Evolutionary conservation across 805 yeast species (phyloP).

Genomic region (Wickerhamomyces rabaulensis): DNA sequence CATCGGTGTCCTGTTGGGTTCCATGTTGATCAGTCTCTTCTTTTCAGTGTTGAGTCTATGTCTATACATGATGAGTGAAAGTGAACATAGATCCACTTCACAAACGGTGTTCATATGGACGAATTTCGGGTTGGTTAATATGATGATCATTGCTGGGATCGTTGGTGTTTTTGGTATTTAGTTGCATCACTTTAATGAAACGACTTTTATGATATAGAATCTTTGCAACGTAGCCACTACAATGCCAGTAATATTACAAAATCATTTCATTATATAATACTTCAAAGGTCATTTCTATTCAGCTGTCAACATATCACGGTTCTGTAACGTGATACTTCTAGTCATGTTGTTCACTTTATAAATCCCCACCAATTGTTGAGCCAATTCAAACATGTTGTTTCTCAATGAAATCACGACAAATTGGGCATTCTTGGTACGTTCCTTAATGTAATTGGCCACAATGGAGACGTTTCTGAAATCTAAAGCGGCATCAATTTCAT

Average conservation of each 20-base stretch:
- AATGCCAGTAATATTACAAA: background rate
- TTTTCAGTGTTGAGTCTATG: slow-evolving; percentile 40
- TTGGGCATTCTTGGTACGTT: slow-evolving; percentile 93
- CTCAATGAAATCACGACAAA: slow-evolving; percentile 92
- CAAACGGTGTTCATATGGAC: slow-evolving; percentile 40
- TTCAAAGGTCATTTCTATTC: background rate
- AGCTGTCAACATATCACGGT: slow-evolving; percentile 40
- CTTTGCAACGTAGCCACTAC: background rate
- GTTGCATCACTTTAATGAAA: background rate
- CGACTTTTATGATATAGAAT: background rate
- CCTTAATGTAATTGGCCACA: slow-evolving; percentile 95
- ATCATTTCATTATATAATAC: too few relatives aligned
- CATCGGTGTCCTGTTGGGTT: slow-evolving; percentile 31
- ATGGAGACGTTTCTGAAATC: slow-evolving; percentile 96
- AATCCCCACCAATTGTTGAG: slow-evolving; percentile 91
- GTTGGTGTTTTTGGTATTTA: slow-evolving; percentile 26
- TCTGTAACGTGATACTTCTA: slow-evolving; percentile 70
- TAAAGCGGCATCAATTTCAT: slow-evolving; percentile 97
- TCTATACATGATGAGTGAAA: slow-evolving; percentile 35
- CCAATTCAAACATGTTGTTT: slow-evolving; percentile 96
- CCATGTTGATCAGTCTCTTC: slow-evolving; percentile 37
- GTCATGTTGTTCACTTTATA: slow-evolving; percentile 93
- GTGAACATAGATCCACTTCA: slow-evolving; percentile 25
- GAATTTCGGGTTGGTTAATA: slow-evolving; percentile 33
- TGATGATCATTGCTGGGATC: slow-evolving; percentile 40